These are phyloP conservation scores for Hortaea sp. DNA, from an alignment of 2,329 filamentous ascomycete genomes.

Conservation along the genomic window DNA sequence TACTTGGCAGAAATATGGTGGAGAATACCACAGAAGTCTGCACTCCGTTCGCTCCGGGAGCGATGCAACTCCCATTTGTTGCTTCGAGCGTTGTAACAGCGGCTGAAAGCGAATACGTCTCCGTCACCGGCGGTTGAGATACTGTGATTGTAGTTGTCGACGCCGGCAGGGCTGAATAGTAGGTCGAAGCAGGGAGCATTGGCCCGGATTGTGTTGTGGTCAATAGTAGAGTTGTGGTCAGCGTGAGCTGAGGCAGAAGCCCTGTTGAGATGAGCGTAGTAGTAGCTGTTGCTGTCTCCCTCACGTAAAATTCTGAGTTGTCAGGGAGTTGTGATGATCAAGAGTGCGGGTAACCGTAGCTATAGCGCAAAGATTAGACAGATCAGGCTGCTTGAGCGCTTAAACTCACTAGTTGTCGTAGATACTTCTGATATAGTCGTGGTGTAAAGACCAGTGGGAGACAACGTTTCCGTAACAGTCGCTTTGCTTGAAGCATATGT, in stretches of 20 bases:
- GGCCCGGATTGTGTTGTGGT: background rate
- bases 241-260: background rate
- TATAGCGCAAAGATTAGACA: background rate
- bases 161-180: background rate
- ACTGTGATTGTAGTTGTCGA: background rate
- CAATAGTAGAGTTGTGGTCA: background rate
- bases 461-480: too few relatives aligned
- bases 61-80: background rate
- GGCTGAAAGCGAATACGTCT: background rate
- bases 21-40: background rate
- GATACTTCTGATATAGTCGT: background rate
- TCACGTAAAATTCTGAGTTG: too few relatives aligned
- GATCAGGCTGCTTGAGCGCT: background rate
- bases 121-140: background rate
- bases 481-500: background rate
- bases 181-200: background rate
- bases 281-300: background rate
- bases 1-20: background rate
- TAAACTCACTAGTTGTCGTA: background rate
- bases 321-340: background rate
- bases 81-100: background rate
- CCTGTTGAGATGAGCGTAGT: background rate
- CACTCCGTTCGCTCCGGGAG: too few relatives aligned
- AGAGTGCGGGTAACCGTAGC: background rate
- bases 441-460: too few relatives aligned